Percentiles rank a stretch among this genome's conserved stretches.
Conservation (phyloP, 305 asterid species). For the Solanum hybrid region DNA sequence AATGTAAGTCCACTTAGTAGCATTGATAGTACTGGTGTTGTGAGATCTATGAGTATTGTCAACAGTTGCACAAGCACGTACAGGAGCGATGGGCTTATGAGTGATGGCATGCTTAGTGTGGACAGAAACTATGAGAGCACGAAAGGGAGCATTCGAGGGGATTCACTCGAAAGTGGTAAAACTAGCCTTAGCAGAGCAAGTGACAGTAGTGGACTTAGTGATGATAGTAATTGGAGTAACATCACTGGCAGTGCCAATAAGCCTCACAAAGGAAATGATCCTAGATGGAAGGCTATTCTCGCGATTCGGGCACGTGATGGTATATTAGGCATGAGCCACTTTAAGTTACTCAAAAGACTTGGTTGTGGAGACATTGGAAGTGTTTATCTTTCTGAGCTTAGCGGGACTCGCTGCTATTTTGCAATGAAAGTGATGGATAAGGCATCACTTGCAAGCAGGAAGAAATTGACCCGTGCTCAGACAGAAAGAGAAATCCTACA, state of each 20-base stretch:
- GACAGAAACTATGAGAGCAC: slow-evolving; percentile 57
- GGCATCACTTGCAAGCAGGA: slow-evolving; percentile 89
- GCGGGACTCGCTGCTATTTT: slow-evolving; percentile 70
- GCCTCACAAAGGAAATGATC: slow-evolving; percentile 97
- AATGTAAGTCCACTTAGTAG: slow-evolving; percentile 94
- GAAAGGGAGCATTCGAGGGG: slow-evolving; percentile 67
- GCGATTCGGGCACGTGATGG: slow-evolving; percentile 77
- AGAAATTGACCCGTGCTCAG: slow-evolving; percentile 80
- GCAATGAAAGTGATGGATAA: slow-evolving; percentile 99
- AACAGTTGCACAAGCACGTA: slow-evolving; percentile 80
- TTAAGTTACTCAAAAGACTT: slow-evolving; percentile 72
- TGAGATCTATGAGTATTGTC: slow-evolving; percentile 70
- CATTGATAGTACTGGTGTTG: slow-evolving; percentile 64
- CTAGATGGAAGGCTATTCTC: slow-evolving; percentile 92
- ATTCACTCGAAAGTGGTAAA: slow-evolving; percentile 84
- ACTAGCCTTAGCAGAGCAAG: slow-evolving; percentile 81
- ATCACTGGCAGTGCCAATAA: slow-evolving; percentile 76
- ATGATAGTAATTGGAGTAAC: slow-evolving; percentile 96
- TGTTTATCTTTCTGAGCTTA: slow-evolving; percentile 87
- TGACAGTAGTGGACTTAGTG: slow-evolving; percentile 88
- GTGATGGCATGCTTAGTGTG: slow-evolving; percentile 85
- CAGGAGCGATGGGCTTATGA: slow-evolving; percentile 69
- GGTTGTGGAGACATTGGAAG: slow-evolving; percentile 98
- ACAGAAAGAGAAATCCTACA: slow-evolving; percentile 92
- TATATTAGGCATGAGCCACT: slow-evolving; percentile 83